Base-by-base conservation (phyloP, 495 filamentous ascomycete genomes). In the Podospora conica region DNA sequence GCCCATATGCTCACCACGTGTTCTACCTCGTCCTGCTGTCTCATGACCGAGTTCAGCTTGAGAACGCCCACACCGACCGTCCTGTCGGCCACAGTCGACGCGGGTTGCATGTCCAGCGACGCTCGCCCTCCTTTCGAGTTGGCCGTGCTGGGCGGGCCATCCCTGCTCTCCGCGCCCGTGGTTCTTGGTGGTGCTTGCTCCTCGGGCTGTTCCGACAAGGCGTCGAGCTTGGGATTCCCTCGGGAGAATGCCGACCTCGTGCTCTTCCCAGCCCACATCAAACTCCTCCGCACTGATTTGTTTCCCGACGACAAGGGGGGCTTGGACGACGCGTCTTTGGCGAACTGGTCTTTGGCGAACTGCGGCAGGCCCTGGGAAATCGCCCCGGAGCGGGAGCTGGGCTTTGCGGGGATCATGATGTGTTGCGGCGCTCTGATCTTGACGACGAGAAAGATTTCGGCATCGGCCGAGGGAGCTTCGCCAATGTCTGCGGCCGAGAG, bases 401-500 rank as follows among this genome's bases (percentile, higher is more conserved):
- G 83, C 56, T 82, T 82, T 21, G 74, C 71, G 9, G 75, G 58
- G 70, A 61, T 64, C n/a, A 83, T 22, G 3, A 86, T 75, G 53
- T 83, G 79, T 66, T 90, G 84, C 12, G 84, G 78, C 8, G 87
- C 85, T 28, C 91, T 86, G 27, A 97, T 85, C 66, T 90, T 90
- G 60, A 93, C 89, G n/a, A 97, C 86, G 1, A 98, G 81, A 72
- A 89, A 98, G 27, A 97, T 74, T 58, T 93, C 86, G 10, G 81
- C 82, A 3, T 87, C 86, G 57, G 81, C 82, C 24, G 87, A 82
- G 3, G 87, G 83, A 3, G 83, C 85, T 65, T 96, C 91, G 23
- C 92, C 92, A 68, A 96, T 89, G 75, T 99, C 96, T 58, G 85
- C 83, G 1, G 90, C 83, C 25, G 87, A 88, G 18, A 98, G 79